Base-by-base conservation (phyloP, 2,329 filamentous ascomycete genomes). In the Neopestalotiopsis clavispora region DNA sequence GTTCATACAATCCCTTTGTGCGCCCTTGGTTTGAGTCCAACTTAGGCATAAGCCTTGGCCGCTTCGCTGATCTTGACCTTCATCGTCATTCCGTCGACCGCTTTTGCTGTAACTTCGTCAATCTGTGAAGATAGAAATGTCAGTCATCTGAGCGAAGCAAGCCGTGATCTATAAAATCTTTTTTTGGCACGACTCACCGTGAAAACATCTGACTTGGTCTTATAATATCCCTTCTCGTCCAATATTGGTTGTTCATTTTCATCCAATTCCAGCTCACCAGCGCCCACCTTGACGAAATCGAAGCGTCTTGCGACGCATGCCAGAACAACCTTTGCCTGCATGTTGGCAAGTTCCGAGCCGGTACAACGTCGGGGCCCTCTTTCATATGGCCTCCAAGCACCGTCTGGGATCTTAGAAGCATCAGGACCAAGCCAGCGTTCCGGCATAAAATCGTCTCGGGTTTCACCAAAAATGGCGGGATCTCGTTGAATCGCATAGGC, bases 331-430 rank as follows among this genome's bases (percentile, higher is more conserved):
- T 45, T 34, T n/a, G 42, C 64, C 49, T 69, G 63, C 13, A 69
- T 66, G 23, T 59, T 69, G 10, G 58, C 68, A 4, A 69, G 64
- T 30, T 69, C 64, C 10, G 58, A 62, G 2, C 68, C 68, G 28
- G 34, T 64, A 14, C 68, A 69, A n/a, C 34, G 40, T 32, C 68
- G 3, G 4, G 58, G 58, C 14, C 68, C 68, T 14, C 68, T 56
- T 40, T 69, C 68, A 30, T 63, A 69, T 23, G 84, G 79, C 12
- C 84, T 77, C 79, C 80, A 87, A 3, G 84, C 84, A 62, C 80
- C 78, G 3, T 45, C 60, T n/a, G 68, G 68, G 23, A 67, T 67
- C 13, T 56, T 64, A 17, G 49, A 49, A 2, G 7, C 56, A 3
- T 70, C 58, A 4, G 61, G 56, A 10, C 49, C 67, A 4, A 71